phyloP scores from a whole-genome alignment of 495 filamentous ascomycete species.

The Neurospora sp. region DNA sequence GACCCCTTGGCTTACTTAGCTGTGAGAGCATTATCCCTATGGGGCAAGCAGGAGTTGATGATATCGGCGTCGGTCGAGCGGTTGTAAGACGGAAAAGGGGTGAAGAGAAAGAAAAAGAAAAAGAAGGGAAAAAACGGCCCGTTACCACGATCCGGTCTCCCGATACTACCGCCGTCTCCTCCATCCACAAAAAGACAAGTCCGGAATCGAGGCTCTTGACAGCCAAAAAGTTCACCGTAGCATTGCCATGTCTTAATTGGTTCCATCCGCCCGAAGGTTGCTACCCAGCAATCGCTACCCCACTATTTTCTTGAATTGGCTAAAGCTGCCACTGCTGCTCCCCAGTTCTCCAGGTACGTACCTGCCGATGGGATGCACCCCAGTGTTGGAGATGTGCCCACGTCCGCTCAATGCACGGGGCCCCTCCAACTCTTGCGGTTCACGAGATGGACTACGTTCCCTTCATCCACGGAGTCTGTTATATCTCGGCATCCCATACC shows the following conservation, averaged over 20 bases:
- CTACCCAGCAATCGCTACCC: conserved; percentile 1
- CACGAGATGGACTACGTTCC: neutral
- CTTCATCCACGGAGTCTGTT: neutral
- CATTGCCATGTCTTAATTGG: conserved; percentile 12
- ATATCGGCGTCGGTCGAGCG: neutral
- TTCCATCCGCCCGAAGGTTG: conserved; percentile 19
- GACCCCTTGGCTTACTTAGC: neutral
- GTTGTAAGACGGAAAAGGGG: neutral
- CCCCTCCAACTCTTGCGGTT: neutral
- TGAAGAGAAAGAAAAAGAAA: neutral
- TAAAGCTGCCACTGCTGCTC: neutral
- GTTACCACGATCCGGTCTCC: neutral
- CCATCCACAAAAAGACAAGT: conserved; percentile 1
- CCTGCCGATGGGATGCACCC: neutral
- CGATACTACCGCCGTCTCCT: conserved; percentile 2
- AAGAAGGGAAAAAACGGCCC: neutral
- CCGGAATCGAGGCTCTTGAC: conserved; percentile 1
- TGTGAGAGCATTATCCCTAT: neutral
- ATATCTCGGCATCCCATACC: neutral
- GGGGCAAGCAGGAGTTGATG: neutral
- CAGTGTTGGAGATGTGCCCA: neutral
- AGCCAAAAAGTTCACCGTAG: neutral
- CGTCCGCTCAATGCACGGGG: neutral
- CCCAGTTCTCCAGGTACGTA: neutral
- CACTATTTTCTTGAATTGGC: neutral